These are phyloP conservation scores for Nigrospora oryzae DNA, from an alignment of 2,329 filamentous ascomycete species.

Conservation along the genomic window DNA sequence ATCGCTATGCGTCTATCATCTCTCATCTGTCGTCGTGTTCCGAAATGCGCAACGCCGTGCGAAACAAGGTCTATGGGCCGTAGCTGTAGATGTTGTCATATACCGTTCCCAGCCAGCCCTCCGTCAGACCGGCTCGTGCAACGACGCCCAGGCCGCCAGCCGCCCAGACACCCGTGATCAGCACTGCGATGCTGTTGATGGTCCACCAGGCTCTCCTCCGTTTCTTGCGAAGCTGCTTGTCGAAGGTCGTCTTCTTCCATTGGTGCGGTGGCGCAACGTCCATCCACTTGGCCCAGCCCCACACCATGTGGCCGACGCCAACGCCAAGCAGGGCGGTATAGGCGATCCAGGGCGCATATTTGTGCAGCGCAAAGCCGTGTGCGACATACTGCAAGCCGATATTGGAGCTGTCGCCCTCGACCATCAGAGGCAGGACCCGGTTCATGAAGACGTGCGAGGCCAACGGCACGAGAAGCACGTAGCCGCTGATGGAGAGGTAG, in stretches of 20 bases:
- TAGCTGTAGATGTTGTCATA: constrained; percentile 64
- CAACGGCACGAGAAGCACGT: constrained; percentile 56
- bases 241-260: constrained; percentile 37
- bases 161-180: constrained; percentile 64
- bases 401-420: constrained; percentile 80
- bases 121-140: constrained; percentile 58
- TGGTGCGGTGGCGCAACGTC: constrained; percentile 50
- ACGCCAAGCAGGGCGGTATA: constrained; percentile 61
- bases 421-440: constrained; percentile 62
- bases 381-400: constrained; percentile 76
- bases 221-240: constrained; percentile 41
- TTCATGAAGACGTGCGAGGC: constrained; percentile 68
- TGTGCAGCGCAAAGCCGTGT: constrained; percentile 73
- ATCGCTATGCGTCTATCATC: too few species aligned
- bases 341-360: constrained; percentile 55
- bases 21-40: too few species aligned
- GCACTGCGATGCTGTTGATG: constrained; percentile 56
- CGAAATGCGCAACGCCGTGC: too few species aligned
- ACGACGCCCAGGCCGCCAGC: constrained; percentile 73
- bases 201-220: constrained; percentile 61
- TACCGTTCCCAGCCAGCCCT: constrained; percentile 71
- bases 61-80: neutral
- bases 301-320: constrained; percentile 70
- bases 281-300: constrained; percentile 80
- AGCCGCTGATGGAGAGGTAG: constrained; percentile 65